Evolutionary conservation across 2,329 filamentous ascomycete genomes (phyloP).

Genomic region (Venturia effusa): DNA sequence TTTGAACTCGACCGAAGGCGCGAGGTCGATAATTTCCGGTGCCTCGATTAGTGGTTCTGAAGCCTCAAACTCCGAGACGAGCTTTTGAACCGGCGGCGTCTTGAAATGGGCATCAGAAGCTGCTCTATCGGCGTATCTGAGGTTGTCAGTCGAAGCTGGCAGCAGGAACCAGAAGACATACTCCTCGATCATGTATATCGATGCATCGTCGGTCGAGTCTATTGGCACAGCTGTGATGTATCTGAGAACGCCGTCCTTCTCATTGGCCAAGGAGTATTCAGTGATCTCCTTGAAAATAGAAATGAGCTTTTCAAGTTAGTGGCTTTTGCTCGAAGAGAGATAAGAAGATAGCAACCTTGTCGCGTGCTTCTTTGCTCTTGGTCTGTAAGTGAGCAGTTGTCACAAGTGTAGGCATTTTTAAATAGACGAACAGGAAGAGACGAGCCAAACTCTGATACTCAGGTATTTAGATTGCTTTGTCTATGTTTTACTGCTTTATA

Average conservation of each 20-base stretch:
- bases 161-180: background rate
- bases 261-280: slow-evolving; percentile 4
- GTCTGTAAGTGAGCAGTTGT: slow-evolving; percentile 4
- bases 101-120: slow-evolving; percentile 8
- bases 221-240: slow-evolving; percentile 8
- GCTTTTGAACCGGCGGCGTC: background rate
- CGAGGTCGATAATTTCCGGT: slow-evolving; percentile 3
- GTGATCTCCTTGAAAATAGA: slow-evolving; percentile 9
- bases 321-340: background rate
- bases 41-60: background rate
- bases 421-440: background rate
- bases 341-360: background rate
- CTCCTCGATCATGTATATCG: slow-evolving; percentile 11
- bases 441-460: too few relatives aligned
- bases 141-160: background rate
- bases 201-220: background rate
- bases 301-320: slow-evolving; percentile 6
- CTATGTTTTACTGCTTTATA: background rate
- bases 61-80: background rate
- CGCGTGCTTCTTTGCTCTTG: slow-evolving; percentile 4
- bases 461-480: too few relatives aligned
- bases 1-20: background rate
- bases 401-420: background rate
- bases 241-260: background rate
- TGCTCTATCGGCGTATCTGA: slow-evolving; percentile 6